Evolutionary conservation across 345 rosid genomes (phyloP).

Genomic region (Turnera subulata): DNA sequence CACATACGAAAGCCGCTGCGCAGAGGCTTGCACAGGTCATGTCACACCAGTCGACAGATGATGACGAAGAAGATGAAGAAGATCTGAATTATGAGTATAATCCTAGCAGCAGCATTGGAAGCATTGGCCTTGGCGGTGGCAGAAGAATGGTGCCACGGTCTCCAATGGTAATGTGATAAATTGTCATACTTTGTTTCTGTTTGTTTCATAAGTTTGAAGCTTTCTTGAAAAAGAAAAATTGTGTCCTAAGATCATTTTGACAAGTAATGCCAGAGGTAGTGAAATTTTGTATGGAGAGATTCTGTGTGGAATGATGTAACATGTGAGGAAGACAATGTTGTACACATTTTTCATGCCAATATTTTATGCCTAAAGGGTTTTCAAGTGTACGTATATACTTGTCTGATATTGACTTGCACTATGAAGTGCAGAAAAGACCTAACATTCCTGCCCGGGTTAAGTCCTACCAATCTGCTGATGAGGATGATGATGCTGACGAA

Average conservation of each 20-base stretch:
- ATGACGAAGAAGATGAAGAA: constrained; percentile 38
- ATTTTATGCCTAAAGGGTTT: too few species aligned
- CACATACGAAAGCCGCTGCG: constrained; percentile 91
- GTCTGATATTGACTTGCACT: neutral
- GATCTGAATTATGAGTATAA: constrained; percentile 40
- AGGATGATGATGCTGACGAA: constrained; percentile 32
- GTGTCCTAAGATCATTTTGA: too few species aligned
- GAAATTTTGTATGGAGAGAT: too few species aligned
- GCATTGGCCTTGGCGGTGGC: constrained; percentile 57
- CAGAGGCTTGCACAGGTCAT: constrained; percentile 76
- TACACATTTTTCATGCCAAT: too few species aligned
- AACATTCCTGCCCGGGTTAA: constrained; percentile 31
- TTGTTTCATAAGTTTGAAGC: too few species aligned
- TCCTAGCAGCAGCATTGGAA: constrained; percentile 26
- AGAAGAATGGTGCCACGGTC: constrained; percentile 48
- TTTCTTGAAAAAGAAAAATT: too few species aligned
- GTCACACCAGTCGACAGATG: constrained; percentile 49
- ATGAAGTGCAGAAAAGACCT: constrained; percentile 29
- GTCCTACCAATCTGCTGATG: constrained; percentile 27
- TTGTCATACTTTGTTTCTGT: neutral
- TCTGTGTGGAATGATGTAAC: too few species aligned
- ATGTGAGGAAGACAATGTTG: too few species aligned
- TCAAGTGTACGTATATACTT: neutral
- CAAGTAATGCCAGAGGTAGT: too few species aligned
- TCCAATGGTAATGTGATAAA: constrained; percentile 41